Evolutionary conservation across 495 filamentous ascomycete species (phyloP), one percentile per base, ranked within the genome.

Genomic region (Xylaria intraflava): DNA sequence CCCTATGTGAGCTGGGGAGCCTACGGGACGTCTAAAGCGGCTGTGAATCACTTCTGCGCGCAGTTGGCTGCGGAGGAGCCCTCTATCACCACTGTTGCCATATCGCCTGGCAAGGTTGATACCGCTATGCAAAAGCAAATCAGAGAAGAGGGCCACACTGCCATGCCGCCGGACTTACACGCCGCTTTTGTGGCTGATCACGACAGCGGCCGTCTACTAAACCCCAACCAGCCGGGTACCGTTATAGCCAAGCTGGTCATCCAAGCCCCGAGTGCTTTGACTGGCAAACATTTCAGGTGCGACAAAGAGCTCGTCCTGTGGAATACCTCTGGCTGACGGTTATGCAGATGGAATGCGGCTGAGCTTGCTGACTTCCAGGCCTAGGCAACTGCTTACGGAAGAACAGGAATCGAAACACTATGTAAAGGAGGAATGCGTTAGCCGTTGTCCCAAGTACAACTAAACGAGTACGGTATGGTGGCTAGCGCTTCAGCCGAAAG

Each of bases 111-210:
- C 6, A 84, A 89, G 52, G 83, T 93, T 23, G 87, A 96, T 64
- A 98, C 93, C 1, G 87, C 89, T 36, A 98, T 98, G 93, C 93
- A 96, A 67, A 78, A 79, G 42, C 81, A 85, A 42, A 76, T 98
- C 30, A 76, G 93, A 50, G 85, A 91, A 36, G 75, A 81, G 46
- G 88, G 92, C 60, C 69, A 67, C 27, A 66, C 66, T 0, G 74
- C 69, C 17, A 86, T 97, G 85, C 74, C 84, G 42, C 69, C 72
- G 20, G 75, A 83, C 46, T 78, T 84, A 55, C 79, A 81, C 52
- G 71, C 78, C n/a, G 85, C 80, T 61, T 96, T 96, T 64, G 73
- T 75, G 16, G 65, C 74, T 14, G 72, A 69, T 3, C 77, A 89
- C 51, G 78, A 91, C 64, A 75, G 78, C 4, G 89, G 89, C 14